These are phyloP conservation scores for Coemansia brasiliensis DNA, from an alignment of 192 early-diverging fungal species.

Conservation along the genomic window DNA sequence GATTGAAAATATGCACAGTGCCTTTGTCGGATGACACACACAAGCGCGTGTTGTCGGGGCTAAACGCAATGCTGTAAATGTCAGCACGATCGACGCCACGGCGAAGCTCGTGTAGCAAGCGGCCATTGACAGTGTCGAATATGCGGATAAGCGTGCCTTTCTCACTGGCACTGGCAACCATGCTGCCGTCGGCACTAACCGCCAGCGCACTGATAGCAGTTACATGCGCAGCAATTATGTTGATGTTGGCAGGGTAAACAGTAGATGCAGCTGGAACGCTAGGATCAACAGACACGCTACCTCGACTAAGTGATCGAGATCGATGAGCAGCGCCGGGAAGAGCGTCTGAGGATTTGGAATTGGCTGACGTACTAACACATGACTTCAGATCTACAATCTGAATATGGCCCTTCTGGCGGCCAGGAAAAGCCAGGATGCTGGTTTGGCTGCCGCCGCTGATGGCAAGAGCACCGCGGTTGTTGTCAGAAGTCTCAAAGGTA, in stretches of 20 bases:
- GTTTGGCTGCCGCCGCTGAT: conserved; percentile 64
- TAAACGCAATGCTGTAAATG: conserved; percentile 90
- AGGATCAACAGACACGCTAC: conserved; percentile 41
- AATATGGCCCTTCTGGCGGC: conserved; percentile 78
- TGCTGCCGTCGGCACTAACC: conserved; percentile 72
- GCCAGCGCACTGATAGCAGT: conserved; percentile 76
- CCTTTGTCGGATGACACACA: conserved; percentile 89
- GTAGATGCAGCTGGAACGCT: conserved; percentile 28
- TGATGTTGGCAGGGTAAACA: conserved; percentile 61
- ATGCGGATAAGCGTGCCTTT: conserved; percentile 92
- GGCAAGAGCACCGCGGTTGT: conserved; percentile 73
- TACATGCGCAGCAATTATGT: conserved; percentile 82
- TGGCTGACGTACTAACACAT: conserved; percentile 28
- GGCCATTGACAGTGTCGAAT: conserved; percentile 72
- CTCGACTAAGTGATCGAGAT: conserved; percentile 32
- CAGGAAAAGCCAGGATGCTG: conserved; percentile 82
- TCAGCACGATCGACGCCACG: conserved; percentile 85
- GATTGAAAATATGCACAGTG: conserved; percentile 90
- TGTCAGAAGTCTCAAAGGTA: conserved; percentile 79
- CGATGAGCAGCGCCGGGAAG: conserved; percentile 15
- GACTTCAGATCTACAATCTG: conserved; percentile 79
- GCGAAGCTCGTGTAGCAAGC: conserved; percentile 80
- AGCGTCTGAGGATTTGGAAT: conserved; percentile 7
- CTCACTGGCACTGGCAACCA: conserved; percentile 82
- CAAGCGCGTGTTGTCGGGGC: conserved; percentile 69